Conservation (phyloP, 2,329 filamentous ascomycete species). For the Helotiales sp. region DNA sequence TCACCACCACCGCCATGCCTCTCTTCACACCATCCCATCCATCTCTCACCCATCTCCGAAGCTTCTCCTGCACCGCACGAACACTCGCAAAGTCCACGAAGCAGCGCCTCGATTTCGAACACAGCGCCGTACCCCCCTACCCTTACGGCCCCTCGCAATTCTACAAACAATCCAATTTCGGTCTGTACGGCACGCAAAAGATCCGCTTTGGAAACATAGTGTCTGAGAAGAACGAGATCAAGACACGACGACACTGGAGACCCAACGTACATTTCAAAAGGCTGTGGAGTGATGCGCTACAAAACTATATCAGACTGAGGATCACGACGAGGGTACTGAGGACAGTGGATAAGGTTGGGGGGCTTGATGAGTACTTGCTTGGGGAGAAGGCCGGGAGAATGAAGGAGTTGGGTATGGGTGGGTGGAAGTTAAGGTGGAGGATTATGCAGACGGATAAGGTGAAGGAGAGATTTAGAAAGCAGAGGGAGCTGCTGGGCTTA, state of each 20-base stretch:
- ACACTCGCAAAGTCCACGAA: constrained; percentile 44
- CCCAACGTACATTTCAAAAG: constrained; percentile 70
- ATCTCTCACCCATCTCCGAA: constrained; percentile 40
- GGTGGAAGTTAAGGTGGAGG: constrained; percentile 89
- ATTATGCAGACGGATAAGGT: constrained; percentile 80
- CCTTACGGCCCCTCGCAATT: constrained; percentile 71
- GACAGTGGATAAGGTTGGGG: constrained; percentile 83
- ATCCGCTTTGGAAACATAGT: constrained; percentile 84
- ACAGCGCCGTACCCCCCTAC: constrained; percentile 60
- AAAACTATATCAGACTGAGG: constrained; percentile 67
- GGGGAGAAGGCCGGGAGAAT: constrained; percentile 78
- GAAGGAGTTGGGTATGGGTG: constrained; percentile 84
- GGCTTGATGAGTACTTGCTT: constrained; percentile 89
- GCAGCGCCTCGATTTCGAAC: constrained; percentile 42
- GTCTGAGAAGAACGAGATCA: constrained; percentile 68
- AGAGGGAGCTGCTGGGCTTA: constrained; percentile 71
- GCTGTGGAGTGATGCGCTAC: constrained; percentile 68
- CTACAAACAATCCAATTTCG: constrained; percentile 82
- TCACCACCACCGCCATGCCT: constrained; percentile 32
- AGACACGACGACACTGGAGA: constrained; percentile 74
- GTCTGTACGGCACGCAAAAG: constrained; percentile 71
- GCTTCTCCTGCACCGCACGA: constrained; percentile 42
- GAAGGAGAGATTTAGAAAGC: constrained; percentile 65
- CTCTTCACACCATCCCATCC: constrained; percentile 34
- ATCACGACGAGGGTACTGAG: constrained; percentile 72